phyloP scores from a whole-genome alignment of 2,329 filamentous ascomycete species.

The Colletotrichum liaoningense region DNA sequence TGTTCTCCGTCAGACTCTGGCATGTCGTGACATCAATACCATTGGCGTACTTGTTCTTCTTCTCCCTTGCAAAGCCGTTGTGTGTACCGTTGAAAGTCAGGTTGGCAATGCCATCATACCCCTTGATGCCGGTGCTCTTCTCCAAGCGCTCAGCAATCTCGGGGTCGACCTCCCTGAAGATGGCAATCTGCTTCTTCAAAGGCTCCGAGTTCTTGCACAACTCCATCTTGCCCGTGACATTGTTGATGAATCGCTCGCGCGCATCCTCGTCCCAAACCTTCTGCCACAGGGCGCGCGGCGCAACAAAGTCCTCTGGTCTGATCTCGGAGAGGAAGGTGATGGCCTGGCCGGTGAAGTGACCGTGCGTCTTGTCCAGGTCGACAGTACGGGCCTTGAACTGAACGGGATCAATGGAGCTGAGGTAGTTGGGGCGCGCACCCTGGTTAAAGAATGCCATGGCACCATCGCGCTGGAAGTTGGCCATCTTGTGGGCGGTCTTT shows the following conservation, averaged over 20 bases:
- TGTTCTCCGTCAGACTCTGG: constrained; percentile 4
- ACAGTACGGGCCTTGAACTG: constrained; percentile 47
- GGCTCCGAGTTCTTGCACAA: constrained; percentile 69
- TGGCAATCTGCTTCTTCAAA: constrained; percentile 72
- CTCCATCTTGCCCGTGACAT: constrained; percentile 71
- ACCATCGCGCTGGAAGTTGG: constrained; percentile 52
- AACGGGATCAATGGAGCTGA: constrained; percentile 45
- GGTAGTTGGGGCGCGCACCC: constrained; percentile 56
- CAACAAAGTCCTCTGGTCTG: constrained; percentile 52
- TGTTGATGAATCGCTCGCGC: constrained; percentile 68
- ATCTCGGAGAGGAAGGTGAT: constrained; percentile 52
- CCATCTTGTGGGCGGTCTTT: not conserved
- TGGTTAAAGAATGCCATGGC: constrained; percentile 54
- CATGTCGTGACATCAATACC: constrained; percentile 47
- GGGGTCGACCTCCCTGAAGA: constrained; percentile 71
- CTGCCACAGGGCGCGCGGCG: not conserved
- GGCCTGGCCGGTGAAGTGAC: constrained; percentile 51
- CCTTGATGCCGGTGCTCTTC: constrained; percentile 72
- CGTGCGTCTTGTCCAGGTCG: constrained; percentile 51
- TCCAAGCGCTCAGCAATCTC: constrained; percentile 69
- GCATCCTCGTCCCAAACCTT: constrained; percentile 66
- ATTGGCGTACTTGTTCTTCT: constrained; percentile 60
- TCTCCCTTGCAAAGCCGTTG: constrained; percentile 68
- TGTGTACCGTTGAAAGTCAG: constrained; percentile 70
- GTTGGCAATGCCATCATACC: constrained; percentile 66